phyloP scores from a whole-genome alignment of 352 stramenopile species.

The Peronospora tabacina region DNA sequence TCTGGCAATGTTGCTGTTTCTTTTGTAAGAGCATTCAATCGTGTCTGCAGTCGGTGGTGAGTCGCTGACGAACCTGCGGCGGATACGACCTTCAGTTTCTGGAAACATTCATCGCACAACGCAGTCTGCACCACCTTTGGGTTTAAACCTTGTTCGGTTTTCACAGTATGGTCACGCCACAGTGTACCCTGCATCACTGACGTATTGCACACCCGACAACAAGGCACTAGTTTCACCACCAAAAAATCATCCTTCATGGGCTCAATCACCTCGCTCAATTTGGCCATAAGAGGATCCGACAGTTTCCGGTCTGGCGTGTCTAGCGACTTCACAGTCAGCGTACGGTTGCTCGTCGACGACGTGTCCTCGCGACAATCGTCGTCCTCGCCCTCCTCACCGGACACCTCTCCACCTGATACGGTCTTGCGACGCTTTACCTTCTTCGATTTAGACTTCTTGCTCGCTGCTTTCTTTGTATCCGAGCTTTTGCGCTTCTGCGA shows the following conservation, averaged over 20 bases:
- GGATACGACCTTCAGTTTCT: constrained; percentile 47
- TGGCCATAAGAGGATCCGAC: constrained; percentile 75
- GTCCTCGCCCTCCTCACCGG: constrained; percentile 42
- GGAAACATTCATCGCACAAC: constrained; percentile 76
- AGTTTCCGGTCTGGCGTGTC: constrained; percentile 60
- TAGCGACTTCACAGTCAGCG: constrained; percentile 43
- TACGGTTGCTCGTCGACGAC: constrained; percentile 14
- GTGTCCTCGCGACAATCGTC: constrained; percentile 35
- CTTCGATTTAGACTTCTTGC: constrained; percentile 74
- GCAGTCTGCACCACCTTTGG: constrained; percentile 60
- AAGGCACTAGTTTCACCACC: constrained; percentile 82
- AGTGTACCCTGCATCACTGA: constrained; percentile 58
- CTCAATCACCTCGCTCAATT: constrained; percentile 82
- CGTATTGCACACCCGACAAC: constrained; percentile 72
- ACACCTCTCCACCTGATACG: constrained; percentile 25
- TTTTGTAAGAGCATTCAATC: constrained; percentile 44
- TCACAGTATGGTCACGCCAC: constrained; percentile 56
- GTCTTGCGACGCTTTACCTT: constrained; percentile 71
- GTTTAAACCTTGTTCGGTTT: constrained; percentile 55
- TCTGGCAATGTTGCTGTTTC: constrained; percentile 51
- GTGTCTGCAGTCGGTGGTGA: constrained; percentile 42
- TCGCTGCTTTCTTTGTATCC: constrained; percentile 54
- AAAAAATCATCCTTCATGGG: constrained; percentile 89
- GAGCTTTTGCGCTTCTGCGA: constrained; percentile 55
- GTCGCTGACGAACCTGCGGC: constrained; percentile 19